phyloP scores from a whole-genome alignment of 495 filamentous ascomycete genomes.

The Hyaloscypha finlandica region DNA sequence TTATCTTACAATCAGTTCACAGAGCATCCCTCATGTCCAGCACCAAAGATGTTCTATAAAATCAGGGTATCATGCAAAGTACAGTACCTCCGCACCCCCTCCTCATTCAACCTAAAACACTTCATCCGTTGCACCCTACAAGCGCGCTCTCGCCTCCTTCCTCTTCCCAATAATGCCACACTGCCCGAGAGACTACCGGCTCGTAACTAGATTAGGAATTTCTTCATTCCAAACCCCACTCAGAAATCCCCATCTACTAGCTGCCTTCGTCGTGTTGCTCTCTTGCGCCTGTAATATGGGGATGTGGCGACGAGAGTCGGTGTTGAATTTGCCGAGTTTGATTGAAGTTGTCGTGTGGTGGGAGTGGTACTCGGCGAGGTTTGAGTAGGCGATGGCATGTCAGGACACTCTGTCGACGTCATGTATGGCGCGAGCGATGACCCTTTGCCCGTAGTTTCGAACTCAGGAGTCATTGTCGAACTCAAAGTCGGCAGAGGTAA shows the following conservation, averaged over 20 bases:
- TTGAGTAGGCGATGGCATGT: background rate
- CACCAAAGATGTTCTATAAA: background rate
- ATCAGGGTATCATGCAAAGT: background rate
- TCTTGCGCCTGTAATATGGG: too few relatives aligned
- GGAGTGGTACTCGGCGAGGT: too few relatives aligned
- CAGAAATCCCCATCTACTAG: too few relatives aligned
- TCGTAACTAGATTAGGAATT: too few relatives aligned
- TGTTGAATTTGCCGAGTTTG: too few relatives aligned
- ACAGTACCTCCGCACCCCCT: background rate
- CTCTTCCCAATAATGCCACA: too few relatives aligned
- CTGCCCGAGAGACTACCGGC: too few relatives aligned
- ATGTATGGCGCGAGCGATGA: background rate
- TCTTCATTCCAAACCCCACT: too few relatives aligned
- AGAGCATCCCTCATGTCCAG: background rate
- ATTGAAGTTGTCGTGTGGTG: too few relatives aligned
- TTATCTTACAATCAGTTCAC: background rate
- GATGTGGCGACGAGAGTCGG: too few relatives aligned
- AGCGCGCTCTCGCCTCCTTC: too few relatives aligned
- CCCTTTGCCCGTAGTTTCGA: background rate
- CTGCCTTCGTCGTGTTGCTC: too few relatives aligned
- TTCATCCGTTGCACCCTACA: background rate
- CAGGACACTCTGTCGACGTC: background rate
- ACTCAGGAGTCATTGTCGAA: background rate
- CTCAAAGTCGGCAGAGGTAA: background rate
- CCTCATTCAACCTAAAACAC: background rate